Evolutionary conservation across 768 basidiomycete genomes (phyloP).

Genomic region (Termitomyces sp.): DNA sequence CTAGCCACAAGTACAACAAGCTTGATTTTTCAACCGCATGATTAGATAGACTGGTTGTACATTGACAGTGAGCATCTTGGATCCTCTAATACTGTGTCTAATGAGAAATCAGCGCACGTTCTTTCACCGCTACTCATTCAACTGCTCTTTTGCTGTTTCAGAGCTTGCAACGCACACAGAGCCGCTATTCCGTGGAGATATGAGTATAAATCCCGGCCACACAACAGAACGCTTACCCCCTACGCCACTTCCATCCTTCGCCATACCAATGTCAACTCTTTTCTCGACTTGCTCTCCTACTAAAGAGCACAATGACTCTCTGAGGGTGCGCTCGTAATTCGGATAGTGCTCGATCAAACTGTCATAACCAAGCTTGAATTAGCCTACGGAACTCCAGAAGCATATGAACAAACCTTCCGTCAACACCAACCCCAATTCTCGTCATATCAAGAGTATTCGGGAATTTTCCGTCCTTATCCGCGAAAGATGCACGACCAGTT

Average conservation of each 20-base stretch:
- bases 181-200: conserved; percentile 50
- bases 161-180: conserved; percentile 78
- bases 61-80: conserved; percentile 1
- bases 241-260: conserved; percentile 96
- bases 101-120: neutral
- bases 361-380: conserved; percentile 2
- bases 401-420: conserved; percentile 63
- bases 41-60: neutral
- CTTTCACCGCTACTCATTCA: conserved; percentile 3
- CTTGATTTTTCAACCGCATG: neutral
- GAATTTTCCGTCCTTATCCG: conserved; percentile 29
- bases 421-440: conserved; percentile 79
- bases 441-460: conserved; percentile 28
- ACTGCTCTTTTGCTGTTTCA: conserved; percentile 39
- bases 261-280: conserved; percentile 80
- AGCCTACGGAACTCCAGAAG: neutral
- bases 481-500: conserved; percentile 60
- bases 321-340: conserved; percentile 67
- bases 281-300: conserved; percentile 80
- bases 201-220: conserved; percentile 5
- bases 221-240: conserved; percentile 64
- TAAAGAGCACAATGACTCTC: conserved; percentile 66
- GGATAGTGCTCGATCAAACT: conserved; percentile 94
- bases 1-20: neutral
- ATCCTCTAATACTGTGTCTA: neutral